Percentiles rank a stretch among this genome's conserved stretches.
These are phyloP conservation scores for Corrigiola litoralis DNA, from an alignment of 179 eudicot genomes.

Conservation along the genomic window DNA sequence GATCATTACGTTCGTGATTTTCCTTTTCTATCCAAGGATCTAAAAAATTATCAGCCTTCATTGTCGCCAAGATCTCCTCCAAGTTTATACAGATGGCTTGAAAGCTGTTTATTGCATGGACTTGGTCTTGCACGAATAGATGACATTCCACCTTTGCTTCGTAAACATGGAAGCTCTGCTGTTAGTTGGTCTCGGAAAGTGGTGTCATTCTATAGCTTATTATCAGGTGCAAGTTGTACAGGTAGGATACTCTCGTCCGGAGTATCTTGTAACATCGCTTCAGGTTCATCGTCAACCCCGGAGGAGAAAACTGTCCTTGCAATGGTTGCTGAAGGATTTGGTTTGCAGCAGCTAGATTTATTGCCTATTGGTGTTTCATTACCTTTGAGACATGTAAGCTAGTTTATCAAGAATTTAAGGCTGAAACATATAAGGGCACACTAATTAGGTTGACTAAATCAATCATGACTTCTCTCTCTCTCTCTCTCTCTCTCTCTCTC, in stretches of 20 bases:
- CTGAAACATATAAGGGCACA: background rate
- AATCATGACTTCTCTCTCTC: background rate
- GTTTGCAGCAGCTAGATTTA: slow-evolving; percentile 87
- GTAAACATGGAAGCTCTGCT: slow-evolving; percentile 52
- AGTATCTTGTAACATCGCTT: slow-evolving; percentile 68
- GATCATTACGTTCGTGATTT: slow-evolving; percentile 94
- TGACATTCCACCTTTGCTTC: slow-evolving; percentile 78
- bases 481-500: too few species aligned
- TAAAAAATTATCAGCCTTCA: slow-evolving; percentile 23
- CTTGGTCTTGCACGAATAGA: slow-evolving; percentile 33
- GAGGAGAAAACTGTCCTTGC: slow-evolving; percentile 85
- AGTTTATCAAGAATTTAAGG: background rate
- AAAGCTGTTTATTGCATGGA: slow-evolving; percentile 73
- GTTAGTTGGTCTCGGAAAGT: slow-evolving; percentile 90
- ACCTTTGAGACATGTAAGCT: slow-evolving; percentile 88
- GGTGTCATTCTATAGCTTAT: slow-evolving; percentile 75
- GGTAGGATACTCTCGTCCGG: slow-evolving; percentile 73
- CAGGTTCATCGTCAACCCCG: slow-evolving; percentile 52
- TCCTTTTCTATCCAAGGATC: slow-evolving; percentile 55
- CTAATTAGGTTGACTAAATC: background rate
- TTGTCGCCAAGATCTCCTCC: slow-evolving; percentile 55
- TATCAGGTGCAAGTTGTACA: slow-evolving; percentile 57
- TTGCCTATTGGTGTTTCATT: slow-evolving; percentile 93
- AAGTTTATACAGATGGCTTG: slow-evolving; percentile 89
- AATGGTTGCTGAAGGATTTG: slow-evolving; percentile 96